phyloP scores from a whole-genome alignment of 2,329 filamentous ascomycete genomes.

The Thelonectria blattea region DNA sequence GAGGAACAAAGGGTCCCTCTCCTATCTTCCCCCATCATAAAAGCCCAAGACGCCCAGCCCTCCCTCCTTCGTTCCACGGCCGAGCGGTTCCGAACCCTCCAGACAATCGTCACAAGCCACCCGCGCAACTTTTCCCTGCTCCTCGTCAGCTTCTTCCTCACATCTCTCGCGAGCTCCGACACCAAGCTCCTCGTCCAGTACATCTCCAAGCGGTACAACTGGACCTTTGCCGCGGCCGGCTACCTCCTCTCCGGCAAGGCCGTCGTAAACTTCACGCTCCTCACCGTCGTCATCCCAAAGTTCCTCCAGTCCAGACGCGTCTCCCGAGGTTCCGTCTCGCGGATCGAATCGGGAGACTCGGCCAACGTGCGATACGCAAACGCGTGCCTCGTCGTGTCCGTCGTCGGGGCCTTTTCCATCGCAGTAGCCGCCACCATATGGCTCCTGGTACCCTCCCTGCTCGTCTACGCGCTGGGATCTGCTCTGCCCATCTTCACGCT shows the following conservation, averaged over 20 bases:
- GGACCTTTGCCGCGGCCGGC: conserved; percentile 54
- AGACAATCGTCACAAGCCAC: conserved; percentile 44
- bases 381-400: conserved; percentile 30
- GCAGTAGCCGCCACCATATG: conserved; percentile 46
- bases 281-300: conserved; percentile 50
- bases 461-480: conserved; percentile 55
- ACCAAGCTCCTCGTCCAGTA: conserved; percentile 58
- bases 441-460: conserved; percentile 50
- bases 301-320: conserved; percentile 38
- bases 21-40: conserved; percentile 47
- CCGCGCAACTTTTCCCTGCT: conserved; percentile 51
- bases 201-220: conserved; percentile 55
- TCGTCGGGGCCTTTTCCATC: conserved; percentile 51
- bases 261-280: conserved; percentile 53
- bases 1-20: conserved; percentile 47
- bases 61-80: conserved; percentile 27
- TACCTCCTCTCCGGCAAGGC: conserved; percentile 57
- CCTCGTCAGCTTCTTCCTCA: conserved; percentile 53
- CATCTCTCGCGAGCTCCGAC: conserved; percentile 57
- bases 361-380: conserved; percentile 29
- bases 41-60: conserved; percentile 40
- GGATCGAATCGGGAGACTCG: conserved; percentile 17
- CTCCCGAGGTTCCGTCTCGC: neutral
- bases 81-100: conserved; percentile 38
- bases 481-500: conserved; percentile 57